Evolutionary conservation across 2,329 filamentous ascomycete genomes (phyloP), one percentile per base, ranked within the genome.

Genomic region (Amauroascus niger): DNA sequence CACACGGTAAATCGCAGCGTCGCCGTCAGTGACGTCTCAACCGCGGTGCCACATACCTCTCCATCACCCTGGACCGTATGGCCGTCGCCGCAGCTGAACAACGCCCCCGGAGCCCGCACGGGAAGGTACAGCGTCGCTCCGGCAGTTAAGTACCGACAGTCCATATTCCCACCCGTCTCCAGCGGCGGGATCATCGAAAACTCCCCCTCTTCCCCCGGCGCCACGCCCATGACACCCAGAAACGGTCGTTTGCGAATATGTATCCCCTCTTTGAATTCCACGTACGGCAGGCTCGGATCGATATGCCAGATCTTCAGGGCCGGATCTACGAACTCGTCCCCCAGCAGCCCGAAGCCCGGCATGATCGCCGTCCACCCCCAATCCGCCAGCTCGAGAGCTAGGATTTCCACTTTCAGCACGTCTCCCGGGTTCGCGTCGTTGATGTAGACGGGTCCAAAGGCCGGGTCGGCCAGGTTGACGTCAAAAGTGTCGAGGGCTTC

Each of bases 341-440:
- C 64, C 13, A 79, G 61, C 6, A 79, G 68, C 2, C 77, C 77
- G 57, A 79, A 78, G 16, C 67, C 69, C 0, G 73, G 73, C 48
- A 79, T 68, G 28, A 79, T 69, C n/a, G 71, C 74, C 0, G 76
- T 78, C 76, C 76, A 79, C 28, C 76, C 77, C 67, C 73, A 79
- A 52, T 69, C 65, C 2, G 69, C 71, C 4, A 74, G 68, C 53
- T 69, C 58, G 3, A 79, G 65, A 22, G 70, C 67, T 14, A 78
- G 67, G 49, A 79, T 66, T 40, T 79, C 76, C 40, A 79, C 67
- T 56, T 75, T 73, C 26, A 79, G 67, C 1, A 77, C 72, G 60
- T 79, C 76, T 37, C 77, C 77, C 0, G 76, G 75, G 52, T 73
- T 65, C 11, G 76, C 76, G 49, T 68, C 73, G 46, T 74, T 69